Conservation (phyloP, 1,284 basidiomycete species). For the Cutaneotrichosporon sp. region DNA sequence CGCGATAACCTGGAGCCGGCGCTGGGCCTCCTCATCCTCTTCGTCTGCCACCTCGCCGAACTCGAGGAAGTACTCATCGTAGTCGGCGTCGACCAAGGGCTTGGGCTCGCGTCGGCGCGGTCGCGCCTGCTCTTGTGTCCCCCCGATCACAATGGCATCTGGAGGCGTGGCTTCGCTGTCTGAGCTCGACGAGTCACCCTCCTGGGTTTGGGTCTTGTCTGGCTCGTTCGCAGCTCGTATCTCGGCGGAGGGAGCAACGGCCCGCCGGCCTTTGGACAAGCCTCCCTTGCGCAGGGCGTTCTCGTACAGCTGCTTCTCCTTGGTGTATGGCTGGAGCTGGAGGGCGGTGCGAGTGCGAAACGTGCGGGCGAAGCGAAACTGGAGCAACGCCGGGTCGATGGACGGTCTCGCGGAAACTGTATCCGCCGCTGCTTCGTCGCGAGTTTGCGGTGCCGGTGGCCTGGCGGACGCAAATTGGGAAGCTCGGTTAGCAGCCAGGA, state of each 20-base stretch:
- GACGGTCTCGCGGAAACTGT: not conserved
- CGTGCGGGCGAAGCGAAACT: slow-evolving; percentile 47
- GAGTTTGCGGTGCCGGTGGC: not conserved
- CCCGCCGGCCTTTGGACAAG: slow-evolving; percentile 33
- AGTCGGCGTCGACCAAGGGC: slow-evolving; percentile 37
- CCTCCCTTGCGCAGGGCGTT: slow-evolving; percentile 43
- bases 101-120: slow-evolving; percentile 12
- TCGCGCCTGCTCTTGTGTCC: slow-evolving; percentile 25
- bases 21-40: slow-evolving; percentile 25
- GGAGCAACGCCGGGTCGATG: slow-evolving; percentile 38
- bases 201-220: slow-evolving; percentile 6
- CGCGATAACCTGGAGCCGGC: slow-evolving; percentile 39
- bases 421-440: not conserved
- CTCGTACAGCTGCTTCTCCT: slow-evolving; percentile 49
- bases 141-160: slow-evolving; percentile 43
- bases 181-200: not conserved
- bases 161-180: slow-evolving; percentile 21
- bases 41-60: slow-evolving; percentile 38
- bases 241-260: slow-evolving; percentile 16
- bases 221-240: slow-evolving; percentile 19
- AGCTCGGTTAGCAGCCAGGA: not conserved
- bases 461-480: not conserved
- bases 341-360: slow-evolving; percentile 52
- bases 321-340: slow-evolving; percentile 53
- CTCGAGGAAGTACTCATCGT: slow-evolving; percentile 42